phyloP scores from a whole-genome alignment of 371 early-diverging fungal genomes.

The Blakeslea trispora region DNA sequence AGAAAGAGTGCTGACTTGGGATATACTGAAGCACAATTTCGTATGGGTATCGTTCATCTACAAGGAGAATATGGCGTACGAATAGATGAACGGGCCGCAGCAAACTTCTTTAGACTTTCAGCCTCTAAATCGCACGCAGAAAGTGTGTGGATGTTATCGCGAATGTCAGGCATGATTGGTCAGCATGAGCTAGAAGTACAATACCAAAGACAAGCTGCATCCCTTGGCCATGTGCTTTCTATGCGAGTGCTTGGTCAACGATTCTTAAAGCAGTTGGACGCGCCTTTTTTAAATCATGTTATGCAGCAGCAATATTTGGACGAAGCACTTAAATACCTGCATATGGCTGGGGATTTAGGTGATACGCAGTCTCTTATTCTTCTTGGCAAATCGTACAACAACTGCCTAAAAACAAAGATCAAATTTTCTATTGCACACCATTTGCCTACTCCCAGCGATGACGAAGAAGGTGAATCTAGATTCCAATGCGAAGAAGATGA shows the following conservation, averaged over 20 bases:
- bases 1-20: constrained; percentile 37
- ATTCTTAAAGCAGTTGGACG: constrained; percentile 16
- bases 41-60: constrained; percentile 31
- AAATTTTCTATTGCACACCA: constrained; percentile 16
- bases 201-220: constrained; percentile 37
- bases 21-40: constrained; percentile 43
- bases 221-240: constrained; percentile 30
- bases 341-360: constrained; percentile 39
- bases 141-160: constrained; percentile 41
- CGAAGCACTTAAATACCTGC: constrained; percentile 38
- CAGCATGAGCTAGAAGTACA: constrained; percentile 33
- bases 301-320: constrained; percentile 27
- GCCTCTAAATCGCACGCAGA: constrained; percentile 32
- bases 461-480: constrained; percentile 20
- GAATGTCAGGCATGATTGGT: constrained; percentile 34
- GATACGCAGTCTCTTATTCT: constrained; percentile 44
- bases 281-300: constrained; percentile 11
- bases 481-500: constrained; percentile 35
- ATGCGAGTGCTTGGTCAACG: constrained; percentile 21
- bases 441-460: constrained; percentile 23
- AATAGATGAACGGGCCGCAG: constrained; percentile 30
- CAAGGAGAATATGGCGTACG: constrained; percentile 20
- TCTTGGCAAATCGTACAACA: constrained; percentile 30
- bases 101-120: constrained; percentile 37
- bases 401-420: constrained; percentile 28